phyloP scores from a whole-genome alignment of 169 alveolate genomes.

The Plasmodium inui region DNA sequence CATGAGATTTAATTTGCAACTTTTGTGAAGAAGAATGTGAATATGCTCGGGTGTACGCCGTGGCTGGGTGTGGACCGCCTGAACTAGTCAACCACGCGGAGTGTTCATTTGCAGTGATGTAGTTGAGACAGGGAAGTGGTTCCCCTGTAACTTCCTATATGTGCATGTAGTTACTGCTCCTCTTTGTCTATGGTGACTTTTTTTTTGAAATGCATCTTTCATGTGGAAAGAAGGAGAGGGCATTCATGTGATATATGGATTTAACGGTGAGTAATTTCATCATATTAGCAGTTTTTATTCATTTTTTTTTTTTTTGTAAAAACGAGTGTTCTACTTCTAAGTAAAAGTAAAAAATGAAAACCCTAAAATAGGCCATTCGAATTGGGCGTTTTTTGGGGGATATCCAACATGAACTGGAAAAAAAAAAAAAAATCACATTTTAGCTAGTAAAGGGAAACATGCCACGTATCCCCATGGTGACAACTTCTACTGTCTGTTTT shows the following conservation, averaged over 20 bases:
- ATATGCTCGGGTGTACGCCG: neutral
- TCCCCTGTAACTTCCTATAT: neutral
- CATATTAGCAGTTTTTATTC: neutral
- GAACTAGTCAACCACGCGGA: neutral
- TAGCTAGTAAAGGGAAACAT: neutral
- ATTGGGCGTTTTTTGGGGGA: neutral
- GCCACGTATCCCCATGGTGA: neutral
- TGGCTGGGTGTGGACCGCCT: neutral
- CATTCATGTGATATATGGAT: neutral
- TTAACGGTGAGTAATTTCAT: neutral
- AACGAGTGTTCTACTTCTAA: neutral
- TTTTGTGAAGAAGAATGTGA: neutral
- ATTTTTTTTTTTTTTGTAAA: slow-evolving; percentile 13
- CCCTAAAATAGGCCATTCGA: neutral
- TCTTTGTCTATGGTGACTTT: neutral
- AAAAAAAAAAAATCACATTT: neutral
- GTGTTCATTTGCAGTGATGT: neutral
- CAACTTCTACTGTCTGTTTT: neutral
- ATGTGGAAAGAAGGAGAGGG: neutral
- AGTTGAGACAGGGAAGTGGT: neutral
- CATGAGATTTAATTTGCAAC: neutral
- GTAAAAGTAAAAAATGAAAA: neutral
- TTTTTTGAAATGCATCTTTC: neutral
- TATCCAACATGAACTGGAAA: neutral
- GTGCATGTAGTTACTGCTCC: neutral